Evolutionary conservation across 768 basidiomycete genomes (phyloP).

Genomic region (Macrocybe gigantea): DNA sequence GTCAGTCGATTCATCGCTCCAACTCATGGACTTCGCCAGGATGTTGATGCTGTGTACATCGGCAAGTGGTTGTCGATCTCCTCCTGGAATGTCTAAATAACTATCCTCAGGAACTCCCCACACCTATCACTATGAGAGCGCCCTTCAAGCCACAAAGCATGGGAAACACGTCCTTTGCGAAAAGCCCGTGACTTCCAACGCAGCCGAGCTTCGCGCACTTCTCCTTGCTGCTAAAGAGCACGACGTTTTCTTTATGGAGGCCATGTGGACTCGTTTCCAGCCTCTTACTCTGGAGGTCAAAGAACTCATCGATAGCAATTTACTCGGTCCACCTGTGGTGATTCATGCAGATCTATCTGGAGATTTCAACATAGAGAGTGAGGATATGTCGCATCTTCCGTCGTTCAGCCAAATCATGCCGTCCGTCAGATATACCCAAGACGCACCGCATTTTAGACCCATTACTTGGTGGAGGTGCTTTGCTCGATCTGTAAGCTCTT

Average conservation of each 20-base stretch:
- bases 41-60: slow-evolving; percentile 76
- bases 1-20: background rate
- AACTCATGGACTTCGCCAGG: slow-evolving; percentile 23
- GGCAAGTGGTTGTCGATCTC: slow-evolving; percentile 28
- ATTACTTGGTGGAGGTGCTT: slow-evolving; percentile 70
- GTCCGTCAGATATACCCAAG: slow-evolving; percentile 47
- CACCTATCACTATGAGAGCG: slow-evolving; percentile 74
- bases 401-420: background rate
- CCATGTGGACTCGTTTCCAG: slow-evolving; percentile 83
- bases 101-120: slow-evolving; percentile 67
- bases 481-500: slow-evolving; percentile 71
- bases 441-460: slow-evolving; percentile 80
- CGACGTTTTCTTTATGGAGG: slow-evolving; percentile 89
- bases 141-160: slow-evolving; percentile 67
- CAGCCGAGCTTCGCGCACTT: slow-evolving; percentile 69
- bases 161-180: slow-evolving; percentile 87
- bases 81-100: background rate
- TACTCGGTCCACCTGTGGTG: slow-evolving; percentile 60
- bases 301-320: slow-evolving; percentile 53
- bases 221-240: slow-evolving; percentile 70
- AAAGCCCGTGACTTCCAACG: slow-evolving; percentile 80
- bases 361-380: slow-evolving; percentile 63
- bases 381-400: slow-evolving; percentile 12
- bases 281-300: slow-evolving; percentile 63
- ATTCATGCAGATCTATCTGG: slow-evolving; percentile 74